These are phyloP conservation scores for Halophytophthora batemanensis DNA, from an alignment of 352 stramenopile species.

Conservation along the genomic window DNA sequence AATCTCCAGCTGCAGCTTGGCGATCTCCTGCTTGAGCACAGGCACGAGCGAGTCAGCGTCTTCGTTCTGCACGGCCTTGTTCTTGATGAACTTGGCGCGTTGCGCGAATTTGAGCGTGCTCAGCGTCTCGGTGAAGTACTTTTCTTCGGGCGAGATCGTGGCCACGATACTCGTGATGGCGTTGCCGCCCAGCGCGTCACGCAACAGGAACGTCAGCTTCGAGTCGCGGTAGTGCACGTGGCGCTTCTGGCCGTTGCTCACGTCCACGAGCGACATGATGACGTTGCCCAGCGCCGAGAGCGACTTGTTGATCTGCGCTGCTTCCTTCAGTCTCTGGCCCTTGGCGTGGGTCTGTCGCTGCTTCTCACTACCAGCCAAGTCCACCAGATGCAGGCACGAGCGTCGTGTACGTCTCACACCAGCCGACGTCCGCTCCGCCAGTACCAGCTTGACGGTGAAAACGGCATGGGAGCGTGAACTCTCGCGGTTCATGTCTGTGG, in stretches of 20 bases:
- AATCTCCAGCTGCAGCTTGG: slow-evolving; percentile 64
- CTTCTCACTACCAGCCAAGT: slow-evolving; percentile 87
- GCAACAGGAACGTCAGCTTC: slow-evolving; percentile 81
- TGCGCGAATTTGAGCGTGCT: slow-evolving; percentile 88
- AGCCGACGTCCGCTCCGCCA: slow-evolving; percentile 56
- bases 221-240: slow-evolving; percentile 87
- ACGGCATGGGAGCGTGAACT: slow-evolving; percentile 96
- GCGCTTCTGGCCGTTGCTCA: slow-evolving; percentile 72
- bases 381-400: slow-evolving; percentile 83
- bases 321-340: slow-evolving; percentile 85
- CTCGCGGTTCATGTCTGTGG: slow-evolving; percentile 97
- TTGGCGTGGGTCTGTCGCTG: slow-evolving; percentile 76
- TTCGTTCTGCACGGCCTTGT: slow-evolving; percentile 85
- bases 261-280: slow-evolving; percentile 86
- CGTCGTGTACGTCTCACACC: slow-evolving; percentile 61
- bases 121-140: slow-evolving; percentile 84
- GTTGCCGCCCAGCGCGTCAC: slow-evolving; percentile 82
- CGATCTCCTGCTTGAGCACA: slow-evolving; percentile 73
- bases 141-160: slow-evolving; percentile 75
- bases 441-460: slow-evolving; percentile 95
- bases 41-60: slow-evolving; percentile 75
- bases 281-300: slow-evolving; percentile 86
- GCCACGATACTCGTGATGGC: slow-evolving; percentile 85
- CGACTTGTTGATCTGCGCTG: slow-evolving; percentile 89
- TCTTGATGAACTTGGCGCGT: slow-evolving; percentile 88